A percentile compares a stretch with the other conserved stretches of the same genome.
These are phyloP conservation scores for Jatropha podagrica DNA, from an alignment of 441 rosid genomes.

Conservation along the genomic window DNA sequence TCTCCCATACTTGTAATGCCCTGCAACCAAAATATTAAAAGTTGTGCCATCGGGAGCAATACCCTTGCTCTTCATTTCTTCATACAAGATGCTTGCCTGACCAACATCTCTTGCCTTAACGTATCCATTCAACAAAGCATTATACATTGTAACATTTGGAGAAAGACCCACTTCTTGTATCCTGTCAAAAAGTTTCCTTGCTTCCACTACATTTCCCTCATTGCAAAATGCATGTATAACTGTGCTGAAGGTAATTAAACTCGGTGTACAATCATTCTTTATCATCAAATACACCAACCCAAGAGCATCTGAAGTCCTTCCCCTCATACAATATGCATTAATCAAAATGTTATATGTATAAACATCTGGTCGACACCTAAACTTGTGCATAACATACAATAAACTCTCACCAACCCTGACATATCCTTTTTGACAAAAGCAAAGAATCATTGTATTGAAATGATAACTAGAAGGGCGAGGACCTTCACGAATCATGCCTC, in stretches of 20 bases:
- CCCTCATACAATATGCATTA: slow-evolving; percentile 49
- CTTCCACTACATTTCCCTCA: slow-evolving; percentile 53
- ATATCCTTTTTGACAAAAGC: slow-evolving; percentile 55
- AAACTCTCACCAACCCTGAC: slow-evolving; percentile 50
- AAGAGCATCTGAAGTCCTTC: slow-evolving; percentile 41
- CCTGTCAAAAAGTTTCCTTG: slow-evolving; percentile 51
- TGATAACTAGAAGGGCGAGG: slow-evolving; percentile 47
- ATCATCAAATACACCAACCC: slow-evolving; percentile 54
- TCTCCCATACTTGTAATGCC: slow-evolving; percentile 58
- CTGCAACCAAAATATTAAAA: slow-evolving; percentile 60
- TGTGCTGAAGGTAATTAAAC: slow-evolving; percentile 44
- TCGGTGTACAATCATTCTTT: slow-evolving; percentile 51
- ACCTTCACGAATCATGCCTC: slow-evolving; percentile 54
- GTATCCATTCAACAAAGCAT: slow-evolving; percentile 66
- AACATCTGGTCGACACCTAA: slow-evolving; percentile 52
- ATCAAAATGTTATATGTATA: slow-evolving; percentile 58
- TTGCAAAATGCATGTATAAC: slow-evolving; percentile 55
- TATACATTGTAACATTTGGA: slow-evolving; percentile 47
- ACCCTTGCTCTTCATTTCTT: slow-evolving; percentile 55
- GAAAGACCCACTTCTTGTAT: slow-evolving; percentile 47
- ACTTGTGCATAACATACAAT: slow-evolving; percentile 56
- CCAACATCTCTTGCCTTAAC: slow-evolving; percentile 59
- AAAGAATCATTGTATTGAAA: slow-evolving; percentile 53
- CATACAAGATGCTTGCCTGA: slow-evolving; percentile 51
- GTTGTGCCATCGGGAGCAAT: slow-evolving; percentile 62